These are phyloP conservation scores for Macroventuria anomochaeta DNA, from an alignment of 2,329 filamentous ascomycete species.

Conservation along the genomic window DNA sequence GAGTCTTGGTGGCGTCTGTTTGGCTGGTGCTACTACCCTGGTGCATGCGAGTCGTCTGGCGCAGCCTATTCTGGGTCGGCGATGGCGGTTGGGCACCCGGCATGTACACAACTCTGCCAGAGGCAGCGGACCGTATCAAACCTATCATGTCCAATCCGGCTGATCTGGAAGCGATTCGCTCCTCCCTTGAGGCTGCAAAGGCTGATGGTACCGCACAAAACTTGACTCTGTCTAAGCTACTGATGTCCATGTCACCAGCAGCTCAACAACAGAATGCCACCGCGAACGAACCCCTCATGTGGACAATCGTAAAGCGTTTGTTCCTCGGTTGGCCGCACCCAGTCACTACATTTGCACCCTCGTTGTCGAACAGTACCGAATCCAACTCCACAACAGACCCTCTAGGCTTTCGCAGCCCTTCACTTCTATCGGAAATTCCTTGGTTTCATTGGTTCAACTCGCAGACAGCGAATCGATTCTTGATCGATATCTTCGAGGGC, in stretches of 20 bases:
- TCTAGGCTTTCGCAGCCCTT: slow-evolving; percentile 38
- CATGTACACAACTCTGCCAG: slow-evolving; percentile 33
- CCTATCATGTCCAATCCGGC: slow-evolving; percentile 7
- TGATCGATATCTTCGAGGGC: slow-evolving; percentile 87
- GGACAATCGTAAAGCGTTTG: slow-evolving; percentile 55
- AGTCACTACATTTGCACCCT: slow-evolving; percentile 32
- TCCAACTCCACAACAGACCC: slow-evolving; percentile 38
- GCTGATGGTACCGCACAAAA: slow-evolving; percentile 26
- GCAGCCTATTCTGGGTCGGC: slow-evolving; percentile 91
- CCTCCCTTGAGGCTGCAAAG: slow-evolving; percentile 28
- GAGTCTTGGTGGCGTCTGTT: slow-evolving; percentile 77
- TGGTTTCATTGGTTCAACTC: slow-evolving; percentile 61
- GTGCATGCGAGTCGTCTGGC: slow-evolving; percentile 90
- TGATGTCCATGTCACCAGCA: slow-evolving; percentile 49
- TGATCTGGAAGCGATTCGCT: slow-evolving; percentile 29
- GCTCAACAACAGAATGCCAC: slow-evolving; percentile 47
- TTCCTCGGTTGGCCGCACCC: slow-evolving; percentile 42
- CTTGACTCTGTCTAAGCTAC: slow-evolving; percentile 36
- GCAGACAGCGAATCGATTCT: slow-evolving; percentile 73
- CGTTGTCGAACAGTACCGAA: slow-evolving; percentile 30
- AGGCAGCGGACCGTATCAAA: slow-evolving; percentile 3
- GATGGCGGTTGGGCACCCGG: slow-evolving; percentile 71
- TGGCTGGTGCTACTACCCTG: slow-evolving; percentile 92
- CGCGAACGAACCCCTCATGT: slow-evolving; percentile 54
- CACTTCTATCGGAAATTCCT: slow-evolving; percentile 63